Conservation (phyloP, 805 yeast genomes). For the Wickerhamomyces mucosus region DNA sequence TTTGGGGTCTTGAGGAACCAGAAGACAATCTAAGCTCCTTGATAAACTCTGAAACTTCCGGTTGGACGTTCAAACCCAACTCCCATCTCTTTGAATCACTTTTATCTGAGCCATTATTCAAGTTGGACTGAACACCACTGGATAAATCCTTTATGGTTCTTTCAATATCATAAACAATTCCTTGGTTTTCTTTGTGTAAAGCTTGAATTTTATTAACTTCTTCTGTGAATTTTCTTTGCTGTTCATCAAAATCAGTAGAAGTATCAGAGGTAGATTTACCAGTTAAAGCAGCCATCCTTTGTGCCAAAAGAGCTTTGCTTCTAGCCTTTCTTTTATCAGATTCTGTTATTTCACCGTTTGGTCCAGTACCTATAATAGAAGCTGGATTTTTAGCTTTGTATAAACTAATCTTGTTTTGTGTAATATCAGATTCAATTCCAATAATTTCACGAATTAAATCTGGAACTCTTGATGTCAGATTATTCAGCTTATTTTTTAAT, state of each 20-base stretch:
- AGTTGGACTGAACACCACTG: conserved; percentile 26
- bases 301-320: conserved; percentile 67
- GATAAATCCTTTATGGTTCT: conserved; percentile 55
- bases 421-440: conserved; percentile 57
- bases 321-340: conserved; percentile 72
- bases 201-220: conserved; percentile 41
- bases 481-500: conserved; percentile 47
- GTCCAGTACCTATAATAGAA: conserved; percentile 73
- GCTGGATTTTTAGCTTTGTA: conserved; percentile 62
- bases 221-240: conserved; percentile 33
- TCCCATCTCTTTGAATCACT: conserved; percentile 69
- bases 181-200: conserved; percentile 47
- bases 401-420: conserved; percentile 54
- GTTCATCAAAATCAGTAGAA: conserved; percentile 27
- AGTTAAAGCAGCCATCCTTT: conserved; percentile 89
- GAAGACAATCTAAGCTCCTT: conserved; percentile 33
- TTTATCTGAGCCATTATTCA: conserved; percentile 26
- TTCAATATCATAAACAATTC: conserved; percentile 63
- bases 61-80: conserved; percentile 65
- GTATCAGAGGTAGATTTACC: conserved; percentile 50
- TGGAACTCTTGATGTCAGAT: conserved; percentile 67
- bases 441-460: conserved; percentile 53
- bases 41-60: conserved; percentile 57
- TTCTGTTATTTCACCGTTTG: conserved; percentile 80
- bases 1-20: conserved; percentile 2